Evolutionary conservation across 106 monocot genomes (phyloP), one percentile per base, ranked within the genome.

Genomic region (Apostasia shenzhenica): DNA sequence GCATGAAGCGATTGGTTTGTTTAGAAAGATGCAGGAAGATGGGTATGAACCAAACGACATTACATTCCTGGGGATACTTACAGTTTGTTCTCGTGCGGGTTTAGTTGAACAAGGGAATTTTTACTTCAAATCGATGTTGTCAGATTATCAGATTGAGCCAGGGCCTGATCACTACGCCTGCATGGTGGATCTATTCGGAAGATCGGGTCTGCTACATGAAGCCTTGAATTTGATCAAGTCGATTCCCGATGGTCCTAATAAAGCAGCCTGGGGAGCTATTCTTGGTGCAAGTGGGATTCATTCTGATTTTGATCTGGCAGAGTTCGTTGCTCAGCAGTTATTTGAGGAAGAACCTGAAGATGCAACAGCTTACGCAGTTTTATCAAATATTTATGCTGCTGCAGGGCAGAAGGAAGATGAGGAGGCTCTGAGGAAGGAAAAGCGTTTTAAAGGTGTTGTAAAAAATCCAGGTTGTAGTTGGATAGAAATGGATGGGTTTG

Each of bases 401-500:
- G 75, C 81, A 12, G 87, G 81, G 41, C 57, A 75, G 14, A 83
- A 83, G 76, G 71, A 78, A 50, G 75, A 81, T 52, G 82, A 69
- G 70, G 72, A 72, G 41, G 68, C 44, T 14, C 37, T 77, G 12
- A 61, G 81, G 55, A 81, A 61, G 70, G 64, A 14, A 13, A 76
- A 74, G 67, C 52, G 46, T 40, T 67, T n/a, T 55, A 74, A 60
- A 50, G 72, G 80, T 14, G 41, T 77, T n/a, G 72, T 44, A 54
- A 89, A 85, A 72, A 77, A 11, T 47, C 85, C 88, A 43, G 88
- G 84, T 9, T 82, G 72, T 67, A 89, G 88, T 75, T 82, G 84
- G 79, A 69, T 84, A 65, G 14, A 46, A 49, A 65, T 47, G 14
- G 37, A 65, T 65, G 48, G 48, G 26, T 26, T 26, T 26, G 26